phyloP scores from a whole-genome alignment of 345 rosid genomes.

The Xanthoceras sorbifolium region DNA sequence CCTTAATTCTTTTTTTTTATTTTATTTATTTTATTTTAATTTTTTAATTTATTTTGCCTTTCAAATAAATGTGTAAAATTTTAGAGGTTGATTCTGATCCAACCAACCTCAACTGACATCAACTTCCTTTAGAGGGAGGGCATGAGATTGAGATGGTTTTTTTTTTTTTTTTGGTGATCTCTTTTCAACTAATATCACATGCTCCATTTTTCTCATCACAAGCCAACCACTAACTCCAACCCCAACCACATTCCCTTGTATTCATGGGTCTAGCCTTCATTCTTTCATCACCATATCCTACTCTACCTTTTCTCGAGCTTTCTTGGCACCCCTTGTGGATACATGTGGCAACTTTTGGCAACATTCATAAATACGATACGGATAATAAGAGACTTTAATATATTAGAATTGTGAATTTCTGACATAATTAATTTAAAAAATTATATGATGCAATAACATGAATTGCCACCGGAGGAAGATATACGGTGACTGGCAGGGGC shows the following conservation, averaged over 20 bases:
- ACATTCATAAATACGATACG: too few relatives aligned
- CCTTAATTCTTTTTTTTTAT: neutral
- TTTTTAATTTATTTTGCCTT: too few relatives aligned
- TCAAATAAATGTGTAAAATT: slow-evolving; percentile 7
- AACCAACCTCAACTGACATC: slow-evolving; percentile 39
- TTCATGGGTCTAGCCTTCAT: neutral
- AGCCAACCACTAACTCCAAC: slow-evolving; percentile 28
- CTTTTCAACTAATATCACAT: slow-evolving; percentile 32
- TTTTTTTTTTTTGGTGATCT: slow-evolving; percentile 34
- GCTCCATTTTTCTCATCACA: slow-evolving; percentile 25
- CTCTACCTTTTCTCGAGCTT: slow-evolving; percentile 8
- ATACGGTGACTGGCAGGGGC: too few relatives aligned
- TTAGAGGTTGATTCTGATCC: slow-evolving; percentile 27
- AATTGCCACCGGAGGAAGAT: too few relatives aligned
- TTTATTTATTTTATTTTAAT: neutral
- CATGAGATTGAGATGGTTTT: slow-evolving; percentile 6
- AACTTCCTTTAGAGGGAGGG: slow-evolving; percentile 24
- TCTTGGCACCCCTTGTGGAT: too few relatives aligned
- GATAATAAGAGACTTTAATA: too few relatives aligned
- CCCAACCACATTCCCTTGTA: slow-evolving; percentile 3
- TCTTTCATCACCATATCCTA: too few relatives aligned
- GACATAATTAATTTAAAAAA: too few relatives aligned
- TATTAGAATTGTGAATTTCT: too few relatives aligned
- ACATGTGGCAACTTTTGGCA: neutral
- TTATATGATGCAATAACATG: neutral